These are phyloP conservation scores for Clitopilus passeckerianus DNA, from an alignment of 768 basidiomycete genomes.

Conservation along the genomic window DNA sequence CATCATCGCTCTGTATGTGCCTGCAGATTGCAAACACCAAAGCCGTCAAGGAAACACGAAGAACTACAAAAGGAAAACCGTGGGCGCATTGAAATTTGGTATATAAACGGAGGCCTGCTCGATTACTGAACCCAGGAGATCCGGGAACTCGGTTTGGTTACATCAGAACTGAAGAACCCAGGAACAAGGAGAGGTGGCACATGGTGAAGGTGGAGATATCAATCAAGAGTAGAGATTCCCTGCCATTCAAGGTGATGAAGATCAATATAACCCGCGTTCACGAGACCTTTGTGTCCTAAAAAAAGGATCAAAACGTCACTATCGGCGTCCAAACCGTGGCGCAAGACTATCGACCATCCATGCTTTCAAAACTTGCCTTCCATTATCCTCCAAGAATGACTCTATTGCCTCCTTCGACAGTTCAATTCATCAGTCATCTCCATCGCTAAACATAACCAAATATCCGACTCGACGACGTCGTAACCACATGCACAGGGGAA, in stretches of 20 bases:
- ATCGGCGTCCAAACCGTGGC: neutral
- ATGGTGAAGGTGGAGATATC: neutral
- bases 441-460: neutral
- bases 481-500: neutral
- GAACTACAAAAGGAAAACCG: conserved; percentile 2
- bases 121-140: neutral
- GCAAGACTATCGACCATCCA: neutral
- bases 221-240: neutral
- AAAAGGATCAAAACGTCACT: neutral
- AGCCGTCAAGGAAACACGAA: conserved; percentile 11
- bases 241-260: neutral
- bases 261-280: neutral
- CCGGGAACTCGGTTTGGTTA: conserved; percentile 1
- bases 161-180: neutral
- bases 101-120: conserved; percentile 2
- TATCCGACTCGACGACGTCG: neutral
- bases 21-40: conserved; percentile 8
- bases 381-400: neutral
- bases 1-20: conserved; percentile 21
- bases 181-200: neutral
- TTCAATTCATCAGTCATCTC: neutral
- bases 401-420: neutral
- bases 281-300: neutral
- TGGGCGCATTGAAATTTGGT: neutral
- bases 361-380: neutral